Conservation (phyloP, 371 early-diverging fungal species). For the Mucor mucedo region DNA sequence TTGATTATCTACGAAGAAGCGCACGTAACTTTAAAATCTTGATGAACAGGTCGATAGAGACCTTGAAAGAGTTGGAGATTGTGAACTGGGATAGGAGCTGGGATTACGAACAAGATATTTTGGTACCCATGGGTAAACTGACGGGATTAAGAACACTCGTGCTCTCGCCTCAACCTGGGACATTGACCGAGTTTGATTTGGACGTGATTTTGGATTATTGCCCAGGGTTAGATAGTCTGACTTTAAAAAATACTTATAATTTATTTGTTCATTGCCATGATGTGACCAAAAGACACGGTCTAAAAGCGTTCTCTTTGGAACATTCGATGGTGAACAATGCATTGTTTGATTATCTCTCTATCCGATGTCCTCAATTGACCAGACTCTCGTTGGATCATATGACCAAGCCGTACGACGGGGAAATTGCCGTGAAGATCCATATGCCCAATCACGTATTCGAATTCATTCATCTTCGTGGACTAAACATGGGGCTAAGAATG, state of each 20-base stretch:
- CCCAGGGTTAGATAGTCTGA: constrained; percentile 1
- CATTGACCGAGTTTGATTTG: constrained; percentile 24
- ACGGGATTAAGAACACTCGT: constrained; percentile 2
- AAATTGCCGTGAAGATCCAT: constrained; percentile 16
- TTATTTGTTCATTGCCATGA: constrained; percentile 16
- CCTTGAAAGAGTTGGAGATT: constrained; percentile 9
- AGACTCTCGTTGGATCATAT: constrained; percentile 11
- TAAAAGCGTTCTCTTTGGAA: constrained; percentile 7
- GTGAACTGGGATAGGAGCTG: constrained; percentile 27
- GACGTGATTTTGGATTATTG: constrained; percentile 17
- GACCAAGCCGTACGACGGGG: constrained; percentile 23
- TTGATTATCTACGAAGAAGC: constrained; percentile 23
- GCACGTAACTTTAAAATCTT: constrained; percentile 17
- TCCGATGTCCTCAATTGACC: constrained; percentile 15
- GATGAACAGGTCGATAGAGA: constrained; percentile 10
- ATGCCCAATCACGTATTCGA: constrained; percentile 23
- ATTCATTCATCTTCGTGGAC: constrained; percentile 10
- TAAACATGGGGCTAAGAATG: constrained; percentile 17
- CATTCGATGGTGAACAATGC: constrained; percentile 22
- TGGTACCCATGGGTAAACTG: constrained; percentile 10
- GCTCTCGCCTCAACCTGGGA: constrained; percentile 20
- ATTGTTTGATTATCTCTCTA: constrained; percentile 19
- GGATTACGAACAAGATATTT: constrained; percentile 20
- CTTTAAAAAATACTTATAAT: constrained; percentile 20
- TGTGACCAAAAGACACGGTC: background rate